phyloP scores from a whole-genome alignment of 768 basidiomycete genomes.

The Rhizopogon vinicolor region DNA sequence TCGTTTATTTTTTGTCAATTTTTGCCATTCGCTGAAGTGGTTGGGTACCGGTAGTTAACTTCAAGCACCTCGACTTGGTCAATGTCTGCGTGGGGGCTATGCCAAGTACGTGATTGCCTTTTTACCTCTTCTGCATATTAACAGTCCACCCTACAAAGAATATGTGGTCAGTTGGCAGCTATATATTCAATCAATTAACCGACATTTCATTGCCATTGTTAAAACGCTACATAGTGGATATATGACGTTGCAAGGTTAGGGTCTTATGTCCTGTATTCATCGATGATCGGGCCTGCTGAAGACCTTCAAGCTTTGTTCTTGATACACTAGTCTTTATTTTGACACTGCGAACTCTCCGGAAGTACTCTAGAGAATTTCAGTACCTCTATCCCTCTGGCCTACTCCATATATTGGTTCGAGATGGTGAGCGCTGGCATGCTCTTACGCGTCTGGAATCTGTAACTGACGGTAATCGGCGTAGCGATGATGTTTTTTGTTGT shows the following conservation, averaged over 20 bases:
- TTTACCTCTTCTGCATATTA: neutral
- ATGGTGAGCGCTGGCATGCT: constrained; percentile 11
- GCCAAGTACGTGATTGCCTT: constrained; percentile 8
- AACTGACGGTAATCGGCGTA: neutral
- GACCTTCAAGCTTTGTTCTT: constrained; percentile 9
- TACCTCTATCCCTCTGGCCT: constrained; percentile 6
- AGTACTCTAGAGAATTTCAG: neutral
- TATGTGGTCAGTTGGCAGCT: neutral
- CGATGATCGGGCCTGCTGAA: neutral
- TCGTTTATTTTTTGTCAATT: neutral
- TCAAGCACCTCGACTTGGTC: constrained; percentile 4
- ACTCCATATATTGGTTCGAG: constrained; percentile 13
- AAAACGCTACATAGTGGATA: constrained; percentile 2
- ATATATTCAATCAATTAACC: neutral
- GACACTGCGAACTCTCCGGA: constrained; percentile 5
- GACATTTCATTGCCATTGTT: neutral
- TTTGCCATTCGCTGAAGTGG: neutral
- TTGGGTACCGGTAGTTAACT: neutral
- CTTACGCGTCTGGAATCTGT: neutral
- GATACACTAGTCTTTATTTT: constrained; percentile 8
- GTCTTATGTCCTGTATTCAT: neutral
- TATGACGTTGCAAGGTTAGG: constrained; percentile 3
- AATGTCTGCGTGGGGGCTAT: constrained; percentile 9
- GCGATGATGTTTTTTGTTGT: constrained; percentile 4
- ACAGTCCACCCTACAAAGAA: neutral